Conservation (phyloP, 2,329 filamentous ascomycete genomes). For the Atkinsonella texensis region DNA sequence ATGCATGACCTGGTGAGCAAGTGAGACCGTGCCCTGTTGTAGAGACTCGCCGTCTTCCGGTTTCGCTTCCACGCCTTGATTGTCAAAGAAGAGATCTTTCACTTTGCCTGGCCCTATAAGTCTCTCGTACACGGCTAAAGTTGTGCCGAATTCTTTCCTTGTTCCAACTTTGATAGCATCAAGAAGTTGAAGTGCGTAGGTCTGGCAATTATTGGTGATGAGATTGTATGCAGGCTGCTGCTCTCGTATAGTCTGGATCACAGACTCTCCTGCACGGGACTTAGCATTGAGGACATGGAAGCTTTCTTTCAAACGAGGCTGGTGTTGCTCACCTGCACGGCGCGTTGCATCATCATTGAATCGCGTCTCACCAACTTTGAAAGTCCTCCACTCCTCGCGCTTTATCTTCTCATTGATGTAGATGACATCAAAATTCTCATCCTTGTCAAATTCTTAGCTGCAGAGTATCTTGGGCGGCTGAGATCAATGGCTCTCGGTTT, state of each 20-base stretch:
- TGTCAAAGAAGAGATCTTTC: constrained; percentile 32
- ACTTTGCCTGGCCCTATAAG: constrained; percentile 37
- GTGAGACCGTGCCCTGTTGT: constrained; percentile 28
- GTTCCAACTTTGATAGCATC: constrained; percentile 41
- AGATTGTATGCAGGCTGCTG: constrained; percentile 41
- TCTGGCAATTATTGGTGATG: constrained; percentile 50
- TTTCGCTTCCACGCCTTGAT: constrained; percentile 13
- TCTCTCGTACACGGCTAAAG: constrained; percentile 38
- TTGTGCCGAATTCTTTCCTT: constrained; percentile 40
- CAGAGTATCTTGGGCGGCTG: not conserved
- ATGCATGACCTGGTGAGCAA: constrained; percentile 41
- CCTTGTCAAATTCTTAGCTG: constrained; percentile 13
- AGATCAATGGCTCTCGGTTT: not conserved
- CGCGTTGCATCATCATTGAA: constrained; percentile 43
- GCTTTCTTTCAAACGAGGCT: not conserved
- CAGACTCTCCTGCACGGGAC: constrained; percentile 31
- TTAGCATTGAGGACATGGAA: not conserved
- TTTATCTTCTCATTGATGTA: constrained; percentile 40
- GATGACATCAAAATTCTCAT: constrained; percentile 43
- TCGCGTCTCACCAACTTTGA: constrained; percentile 37
- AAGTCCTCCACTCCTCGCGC: constrained; percentile 36
- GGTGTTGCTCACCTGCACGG: constrained; percentile 29
- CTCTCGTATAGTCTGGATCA: constrained; percentile 38
- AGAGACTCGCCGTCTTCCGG: constrained; percentile 6
- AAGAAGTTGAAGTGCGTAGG: constrained; percentile 39